These are phyloP conservation scores for Didymellaceae sp. DNA, from an alignment of 2,329 filamentous ascomycete genomes.

Conservation along the genomic window DNA sequence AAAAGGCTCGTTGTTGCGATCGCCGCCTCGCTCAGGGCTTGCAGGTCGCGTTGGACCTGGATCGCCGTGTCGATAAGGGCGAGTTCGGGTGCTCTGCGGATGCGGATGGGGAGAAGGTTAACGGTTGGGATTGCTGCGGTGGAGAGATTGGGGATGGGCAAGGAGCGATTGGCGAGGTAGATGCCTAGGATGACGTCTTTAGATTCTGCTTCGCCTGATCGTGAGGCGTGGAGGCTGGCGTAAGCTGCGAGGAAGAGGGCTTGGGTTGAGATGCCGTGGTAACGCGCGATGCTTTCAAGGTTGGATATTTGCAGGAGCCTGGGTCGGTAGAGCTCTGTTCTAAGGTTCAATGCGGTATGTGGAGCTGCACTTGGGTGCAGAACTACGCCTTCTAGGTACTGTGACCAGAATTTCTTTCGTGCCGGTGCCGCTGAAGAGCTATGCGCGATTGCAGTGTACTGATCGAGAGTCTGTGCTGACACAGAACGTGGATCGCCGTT, in stretches of 20 bases:
- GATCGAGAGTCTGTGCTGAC: constrained; percentile 45
- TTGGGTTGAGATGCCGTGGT: constrained; percentile 69
- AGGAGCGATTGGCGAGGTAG: constrained; percentile 80
- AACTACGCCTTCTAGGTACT: constrained; percentile 49
- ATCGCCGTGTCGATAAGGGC: constrained; percentile 60
- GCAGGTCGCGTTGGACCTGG: constrained; percentile 72
- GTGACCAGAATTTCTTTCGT: constrained; percentile 58
- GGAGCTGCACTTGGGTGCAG: constrained; percentile 24
- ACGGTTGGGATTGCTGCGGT: constrained; percentile 72
- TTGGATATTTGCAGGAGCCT: constrained; percentile 51
- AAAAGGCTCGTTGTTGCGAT: constrained; percentile 68
- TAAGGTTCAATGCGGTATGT: constrained; percentile 35
- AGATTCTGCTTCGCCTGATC: constrained; percentile 26
- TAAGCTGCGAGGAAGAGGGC: constrained; percentile 77
- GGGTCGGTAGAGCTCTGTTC: constrained; percentile 58
- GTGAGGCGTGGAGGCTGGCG: constrained; percentile 58
- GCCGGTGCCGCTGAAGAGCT: constrained; percentile 11
- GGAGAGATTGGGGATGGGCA: constrained; percentile 58
- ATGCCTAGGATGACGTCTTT: constrained; percentile 71
- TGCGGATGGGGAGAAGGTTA: constrained; percentile 75
- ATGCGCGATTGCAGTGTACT: constrained; percentile 47
- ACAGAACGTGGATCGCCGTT: constrained; percentile 24
- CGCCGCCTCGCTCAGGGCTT: constrained; percentile 62
- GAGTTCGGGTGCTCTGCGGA: constrained; percentile 48
- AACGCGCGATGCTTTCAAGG: constrained; percentile 55